phyloP scores from a whole-genome alignment of 2,329 filamentous ascomycete genomes.

The Rachicladosporium sp. region DNA sequence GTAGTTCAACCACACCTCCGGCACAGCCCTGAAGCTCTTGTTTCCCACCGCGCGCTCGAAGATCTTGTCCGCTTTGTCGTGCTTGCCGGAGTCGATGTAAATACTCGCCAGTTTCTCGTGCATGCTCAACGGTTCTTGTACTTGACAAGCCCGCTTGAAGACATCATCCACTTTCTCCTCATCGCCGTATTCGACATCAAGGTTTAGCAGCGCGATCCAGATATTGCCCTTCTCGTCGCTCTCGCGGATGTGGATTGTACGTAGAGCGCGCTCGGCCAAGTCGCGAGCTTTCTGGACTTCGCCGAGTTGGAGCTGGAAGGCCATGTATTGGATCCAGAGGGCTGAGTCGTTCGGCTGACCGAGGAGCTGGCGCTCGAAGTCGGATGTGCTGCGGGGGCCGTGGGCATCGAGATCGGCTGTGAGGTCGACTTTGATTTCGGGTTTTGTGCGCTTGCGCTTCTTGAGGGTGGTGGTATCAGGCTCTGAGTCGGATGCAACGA shows the following conservation, averaged over 20 bases:
- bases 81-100: constrained; percentile 83
- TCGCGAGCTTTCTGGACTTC: constrained; percentile 81
- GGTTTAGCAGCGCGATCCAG: constrained; percentile 87
- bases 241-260: constrained; percentile 81
- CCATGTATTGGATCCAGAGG: constrained; percentile 96
- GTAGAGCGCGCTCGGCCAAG: constrained; percentile 79
- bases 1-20: constrained; percentile 86
- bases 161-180: constrained; percentile 72
- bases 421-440: constrained; percentile 69
- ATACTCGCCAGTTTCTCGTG: constrained; percentile 84
- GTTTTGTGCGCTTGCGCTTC: constrained; percentile 60
- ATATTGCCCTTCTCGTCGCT: constrained; percentile 88
- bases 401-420: constrained; percentile 85
- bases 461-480: constrained; percentile 34
- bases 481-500: constrained; percentile 41
- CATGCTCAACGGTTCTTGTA: constrained; percentile 83
- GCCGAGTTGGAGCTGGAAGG: constrained; percentile 88
- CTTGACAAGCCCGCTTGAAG: constrained; percentile 85
- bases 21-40: constrained; percentile 61
- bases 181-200: constrained; percentile 73
- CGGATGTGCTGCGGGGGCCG: constrained; percentile 77
- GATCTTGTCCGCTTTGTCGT: constrained; percentile 72
- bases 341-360: constrained; percentile 86
- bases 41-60: constrained; percentile 84
- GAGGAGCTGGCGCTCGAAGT: constrained; percentile 87